Evolutionary conservation across 352 stramenopile genomes (phyloP), one percentile per base, ranked within the genome.

Genomic region (Peronospora belbahrii): DNA sequence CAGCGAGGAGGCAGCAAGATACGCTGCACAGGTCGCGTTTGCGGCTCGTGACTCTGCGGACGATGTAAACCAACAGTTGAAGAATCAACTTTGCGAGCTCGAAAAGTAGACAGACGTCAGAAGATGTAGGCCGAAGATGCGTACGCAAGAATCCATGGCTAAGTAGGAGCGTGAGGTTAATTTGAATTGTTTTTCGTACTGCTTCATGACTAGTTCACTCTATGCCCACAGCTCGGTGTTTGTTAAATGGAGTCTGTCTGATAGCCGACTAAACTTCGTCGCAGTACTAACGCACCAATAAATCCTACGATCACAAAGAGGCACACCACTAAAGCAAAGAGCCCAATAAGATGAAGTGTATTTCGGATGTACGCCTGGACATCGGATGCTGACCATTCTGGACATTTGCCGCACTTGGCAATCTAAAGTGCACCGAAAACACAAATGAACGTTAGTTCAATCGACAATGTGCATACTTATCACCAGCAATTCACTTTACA

Each of bases 201-300:
- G 40, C 32, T 66, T n/a, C 23, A 23, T 32, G 51, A 23, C 19
- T 55, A 34, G 14, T 31, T 43, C 24, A 44, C 33, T 51, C 31
- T 7, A 45, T 5, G 18, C 6, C 8, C 22, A 10, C 1, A 31
- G 25, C 11, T 22, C 14, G n/a, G n/a, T n/a, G n/a, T 44, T 27
- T 37, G 4, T 62, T 72, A 93, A 46, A 93, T 87, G 5, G 82
- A 93, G 32, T 93, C 82, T 30, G 78, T 89, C 56, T 89, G 79
- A 42, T 93, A 93, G 3, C 78, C 77, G 25, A 73, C 76, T 28
- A 93, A 64, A 30, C 76, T 89, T 44, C 66, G 57, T 24, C 82
- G 70, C 33, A 93, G 49, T 31, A 93, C 71, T n/a, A 89, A 50
- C 13, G 82, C 76, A 2, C 63, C 75, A 13, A 46, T 59, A 42